Evolutionary conservation across 2,329 filamentous ascomycete species (phyloP), one percentile per base, ranked within the genome.

Genomic region (Clonostachys rhizophaga): DNA sequence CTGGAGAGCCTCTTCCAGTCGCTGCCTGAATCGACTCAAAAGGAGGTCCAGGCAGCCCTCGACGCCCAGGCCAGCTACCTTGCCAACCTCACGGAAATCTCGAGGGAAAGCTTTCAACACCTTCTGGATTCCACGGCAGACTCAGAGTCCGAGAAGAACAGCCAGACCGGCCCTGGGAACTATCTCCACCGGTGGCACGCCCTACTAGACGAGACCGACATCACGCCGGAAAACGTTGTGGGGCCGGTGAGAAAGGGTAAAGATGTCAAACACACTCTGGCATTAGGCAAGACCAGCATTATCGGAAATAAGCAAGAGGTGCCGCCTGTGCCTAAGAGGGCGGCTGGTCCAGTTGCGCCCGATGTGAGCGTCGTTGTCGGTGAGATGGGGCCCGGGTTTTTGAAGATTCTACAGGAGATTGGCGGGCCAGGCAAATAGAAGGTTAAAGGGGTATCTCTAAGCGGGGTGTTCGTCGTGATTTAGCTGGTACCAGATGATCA

Each of bases 181-280:
- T 91, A 87, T 58, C 76, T 91, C 20, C 74, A 79, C 2, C 76
- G 82, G 44, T 91, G 88, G 87, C 84, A 90, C 59, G 70, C 78
- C 1, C 69, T 91, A 7, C 70, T 91, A 4, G 84, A 91, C 58
- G 69, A 75, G n/a, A 88, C 87, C 0, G 62, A 75, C 42, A 83
- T 91, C 50, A 87, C 85, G 2, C 86, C 88, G 0, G 74, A 68
- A 0, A 71, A 66, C 2, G 62, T 71, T 0, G 58, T 65, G 2
- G 84, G 84, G 0, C 67, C 70, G 2, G 62, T 84, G 1, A 72
- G 86, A 1, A 59, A 52, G 8, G 81, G 80, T 13, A 72, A 66
- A 34, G 77, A 81, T 16, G 75, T 81, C 30, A 76, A 70, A 58
- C 62, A 66, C 39, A 51, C 58, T 20, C 61, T 65, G 39, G 65